Evolutionary conservation across 2,329 filamentous ascomycete species (phyloP).

Genomic region (Verticillium albo-atrum): DNA sequence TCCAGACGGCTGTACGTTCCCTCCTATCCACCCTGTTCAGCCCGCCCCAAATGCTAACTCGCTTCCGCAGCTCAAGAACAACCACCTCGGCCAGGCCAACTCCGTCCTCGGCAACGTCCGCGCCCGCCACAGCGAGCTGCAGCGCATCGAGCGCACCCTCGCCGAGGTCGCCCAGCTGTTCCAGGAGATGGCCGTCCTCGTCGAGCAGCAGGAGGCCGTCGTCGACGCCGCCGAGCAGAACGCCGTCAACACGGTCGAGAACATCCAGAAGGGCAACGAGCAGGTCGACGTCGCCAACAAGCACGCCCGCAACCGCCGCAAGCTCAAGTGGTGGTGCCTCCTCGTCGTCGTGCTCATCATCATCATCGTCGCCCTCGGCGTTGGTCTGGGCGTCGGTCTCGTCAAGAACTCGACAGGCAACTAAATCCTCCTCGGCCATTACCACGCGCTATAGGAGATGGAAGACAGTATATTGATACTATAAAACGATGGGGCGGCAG

Average conservation of each 20-base stretch:
- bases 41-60: constrained; percentile 1
- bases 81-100: constrained; percentile 68
- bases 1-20: constrained; percentile 70
- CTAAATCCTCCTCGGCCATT: neutral
- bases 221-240: constrained; percentile 60
- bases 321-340: constrained; percentile 79
- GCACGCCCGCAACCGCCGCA: constrained; percentile 61
- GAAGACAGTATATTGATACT: neutral
- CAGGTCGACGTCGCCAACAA: constrained; percentile 66
- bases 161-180: constrained; percentile 67
- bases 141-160: constrained; percentile 74
- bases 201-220: constrained; percentile 66
- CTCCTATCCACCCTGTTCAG: neutral
- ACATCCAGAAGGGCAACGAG: constrained; percentile 65
- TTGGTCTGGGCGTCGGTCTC: constrained; percentile 43
- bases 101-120: constrained; percentile 74
- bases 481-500: neutral
- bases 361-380: constrained; percentile 48
- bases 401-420: constrained; percentile 4
- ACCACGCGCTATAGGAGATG: neutral
- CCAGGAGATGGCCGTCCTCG: constrained; percentile 68
- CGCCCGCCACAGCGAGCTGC: constrained; percentile 77
- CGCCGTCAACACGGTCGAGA: constrained; percentile 59
- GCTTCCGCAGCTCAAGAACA: constrained; percentile 59
- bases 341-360: constrained; percentile 56